phyloP scores from a whole-genome alignment of 1,284 basidiomycete species.

The Ganoderma lingzhi region DNA sequence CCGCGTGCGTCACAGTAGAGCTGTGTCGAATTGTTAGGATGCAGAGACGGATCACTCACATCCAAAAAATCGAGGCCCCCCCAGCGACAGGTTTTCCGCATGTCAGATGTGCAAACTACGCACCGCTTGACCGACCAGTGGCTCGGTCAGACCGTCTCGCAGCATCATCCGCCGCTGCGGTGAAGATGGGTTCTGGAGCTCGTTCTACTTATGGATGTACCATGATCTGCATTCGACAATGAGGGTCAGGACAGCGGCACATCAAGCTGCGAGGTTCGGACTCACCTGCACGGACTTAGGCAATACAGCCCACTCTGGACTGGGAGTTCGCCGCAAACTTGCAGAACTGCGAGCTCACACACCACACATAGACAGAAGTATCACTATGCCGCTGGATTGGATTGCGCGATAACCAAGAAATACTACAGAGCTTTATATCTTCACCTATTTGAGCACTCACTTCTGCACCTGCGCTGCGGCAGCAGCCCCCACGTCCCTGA shows the following conservation, averaged over 20 bases:
- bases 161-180: neutral
- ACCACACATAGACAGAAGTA: neutral
- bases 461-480: constrained; percentile 26
- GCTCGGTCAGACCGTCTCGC: neutral
- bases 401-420: constrained; percentile 9
- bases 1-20: neutral
- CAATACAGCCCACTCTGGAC: neutral
- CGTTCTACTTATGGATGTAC: neutral
- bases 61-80: neutral
- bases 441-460: constrained; percentile 5
- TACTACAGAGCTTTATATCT: neutral
- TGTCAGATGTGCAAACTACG: neutral
- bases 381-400: neutral
- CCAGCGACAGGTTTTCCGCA: neutral
- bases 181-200: neutral
- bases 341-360: neutral
- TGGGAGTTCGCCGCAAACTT: neutral
- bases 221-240: neutral
- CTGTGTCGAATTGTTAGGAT: neutral
- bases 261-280: neutral
- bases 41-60: neutral
- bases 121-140: no score
- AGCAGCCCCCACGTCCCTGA: constrained; percentile 46
- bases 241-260: neutral
- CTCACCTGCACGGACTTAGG: neutral